These are phyloP conservation scores for Chaetothyriales sp. DNA, from an alignment of 2,329 filamentous ascomycete genomes.

Conservation along the genomic window DNA sequence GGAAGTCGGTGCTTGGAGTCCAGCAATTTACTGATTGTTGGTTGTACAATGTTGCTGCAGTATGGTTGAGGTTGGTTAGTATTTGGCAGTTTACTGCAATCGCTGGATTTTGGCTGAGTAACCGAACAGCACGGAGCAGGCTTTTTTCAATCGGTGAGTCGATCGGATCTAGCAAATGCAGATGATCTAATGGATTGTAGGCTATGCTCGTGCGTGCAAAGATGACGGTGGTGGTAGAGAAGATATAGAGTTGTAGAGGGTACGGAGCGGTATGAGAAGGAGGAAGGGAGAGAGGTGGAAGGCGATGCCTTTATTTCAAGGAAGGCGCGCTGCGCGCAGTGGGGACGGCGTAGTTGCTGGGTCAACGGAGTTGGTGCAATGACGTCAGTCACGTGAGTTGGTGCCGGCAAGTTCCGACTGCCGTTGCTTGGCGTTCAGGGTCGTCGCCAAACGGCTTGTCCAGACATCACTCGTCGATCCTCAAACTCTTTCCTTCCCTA, in stretches of 20 bases:
- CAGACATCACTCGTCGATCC: not conserved
- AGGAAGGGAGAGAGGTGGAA: constrained; percentile 13
- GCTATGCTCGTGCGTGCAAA: constrained; percentile 22
- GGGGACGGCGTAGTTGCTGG: constrained; percentile 5
- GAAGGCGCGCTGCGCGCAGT: too few species aligned
- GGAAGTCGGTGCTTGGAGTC: constrained; percentile 20
- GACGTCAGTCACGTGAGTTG: not conserved
- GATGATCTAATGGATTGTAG: constrained; percentile 27
- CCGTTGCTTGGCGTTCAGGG: not conserved
- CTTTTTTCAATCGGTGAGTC: constrained; percentile 23
- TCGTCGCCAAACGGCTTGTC: not conserved
- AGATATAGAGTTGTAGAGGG: constrained; percentile 18
- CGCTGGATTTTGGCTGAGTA: constrained; percentile 23
- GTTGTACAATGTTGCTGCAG: constrained; percentile 26
- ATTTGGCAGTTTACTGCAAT: constrained; percentile 18
- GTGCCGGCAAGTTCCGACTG: not conserved
- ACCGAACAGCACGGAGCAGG: constrained; percentile 21
- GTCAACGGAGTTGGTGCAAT: not conserved
- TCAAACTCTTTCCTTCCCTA: not conserved
- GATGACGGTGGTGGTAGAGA: constrained; percentile 24
- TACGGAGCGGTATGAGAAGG: constrained; percentile 13
- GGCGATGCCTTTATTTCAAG: constrained; percentile 9
- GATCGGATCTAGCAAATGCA: constrained; percentile 20
- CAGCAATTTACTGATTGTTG: constrained; percentile 23
- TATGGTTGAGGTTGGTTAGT: constrained; percentile 23